Evolutionary conservation across 1,284 basidiomycete genomes (phyloP).

Genomic region (Chalciporus sp.): DNA sequence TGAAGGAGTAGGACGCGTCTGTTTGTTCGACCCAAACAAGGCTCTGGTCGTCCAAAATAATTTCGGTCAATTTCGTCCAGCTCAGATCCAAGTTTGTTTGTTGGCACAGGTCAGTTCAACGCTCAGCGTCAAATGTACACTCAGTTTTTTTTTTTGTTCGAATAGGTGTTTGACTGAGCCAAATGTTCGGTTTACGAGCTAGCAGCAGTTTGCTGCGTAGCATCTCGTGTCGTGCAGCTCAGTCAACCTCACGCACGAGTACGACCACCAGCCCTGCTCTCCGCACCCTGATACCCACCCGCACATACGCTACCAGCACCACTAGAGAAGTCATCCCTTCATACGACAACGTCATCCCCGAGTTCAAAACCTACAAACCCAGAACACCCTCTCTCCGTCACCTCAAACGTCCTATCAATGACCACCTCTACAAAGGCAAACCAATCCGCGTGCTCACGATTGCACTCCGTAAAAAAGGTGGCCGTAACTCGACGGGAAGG

Average conservation of each 20-base stretch:
- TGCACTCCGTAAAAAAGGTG: constrained; percentile 83
- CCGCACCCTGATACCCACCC: constrained; percentile 11
- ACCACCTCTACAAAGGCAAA: constrained; percentile 82
- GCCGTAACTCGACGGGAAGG: constrained; percentile 81
- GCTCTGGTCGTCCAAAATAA: background rate
- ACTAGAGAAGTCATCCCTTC: constrained; percentile 30
- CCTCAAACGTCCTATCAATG: constrained; percentile 78
- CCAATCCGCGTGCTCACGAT: constrained; percentile 86
- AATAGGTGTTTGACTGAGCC: background rate
- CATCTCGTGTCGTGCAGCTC: constrained; percentile 6
- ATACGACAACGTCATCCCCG: constrained; percentile 42
- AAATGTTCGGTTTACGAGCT: constrained; percentile 24
- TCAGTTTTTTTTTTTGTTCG: background rate
- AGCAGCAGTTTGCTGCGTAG: constrained; percentile 16
- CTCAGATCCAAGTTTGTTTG: background rate
- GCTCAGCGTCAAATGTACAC: background rate
- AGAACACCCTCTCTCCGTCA: constrained; percentile 88
- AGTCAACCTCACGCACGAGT: constrained; percentile 2
- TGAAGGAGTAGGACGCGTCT: constrained; percentile 32
- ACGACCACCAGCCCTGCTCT: constrained; percentile 1
- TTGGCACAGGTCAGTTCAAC: background rate
- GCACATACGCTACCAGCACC: constrained; percentile 39
- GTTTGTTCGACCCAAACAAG: constrained; percentile 37
- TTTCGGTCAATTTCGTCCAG: background rate
- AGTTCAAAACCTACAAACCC: constrained; percentile 92